Base-by-base conservation (phyloP, 495 filamentous ascomycete species). In the Hamigera avellanea region DNA sequence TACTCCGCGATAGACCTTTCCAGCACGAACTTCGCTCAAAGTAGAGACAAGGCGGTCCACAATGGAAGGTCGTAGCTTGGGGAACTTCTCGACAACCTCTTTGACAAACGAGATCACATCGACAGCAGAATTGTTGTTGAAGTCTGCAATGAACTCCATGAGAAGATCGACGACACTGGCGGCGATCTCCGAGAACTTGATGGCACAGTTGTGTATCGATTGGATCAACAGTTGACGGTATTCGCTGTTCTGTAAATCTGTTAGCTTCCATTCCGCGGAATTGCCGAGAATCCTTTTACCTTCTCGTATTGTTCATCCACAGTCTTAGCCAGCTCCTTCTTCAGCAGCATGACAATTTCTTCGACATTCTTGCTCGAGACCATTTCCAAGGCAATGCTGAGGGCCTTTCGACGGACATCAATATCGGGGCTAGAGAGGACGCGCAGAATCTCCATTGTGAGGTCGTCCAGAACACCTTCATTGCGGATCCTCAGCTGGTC, bases 111-210 rank as follows among this genome's bases (percentile, higher is more conserved):
- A 82, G 49, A 99, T 95, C 8, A 99, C 88, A 62, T 99, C 93
- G 18, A 99, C 85, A 1, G 93, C 91, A 2, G 88, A 93, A 29
- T 86, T 81, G 50, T 86, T 95, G 70, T 91, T 96, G 59, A 95
- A 95, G 56, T 99, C 93, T 37, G 83, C 86, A 54, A 99, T 96
- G 53, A 96, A 95, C 52, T 99, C 91, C 88, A 99, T 99, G n/a
- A 99, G 66, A 6, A 95, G 70, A 39, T 86, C 93, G 37, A 99
- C 93, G 32, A 96, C 93, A 53, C 85, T 95, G 26, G 89, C 84
- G 33, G 93, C 93, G 35, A 96, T 86, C 58, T 96, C 93, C 3
- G 93, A 95, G 64, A 95, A 95, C 54, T 91, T 95, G 67, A 99
- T 95, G 40, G 93, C 93, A 56, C 89, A 96, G 52, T 84, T 85